Base-by-base conservation (phyloP, 1,284 basidiomycete species). In the Ustilago shanxiensis region DNA sequence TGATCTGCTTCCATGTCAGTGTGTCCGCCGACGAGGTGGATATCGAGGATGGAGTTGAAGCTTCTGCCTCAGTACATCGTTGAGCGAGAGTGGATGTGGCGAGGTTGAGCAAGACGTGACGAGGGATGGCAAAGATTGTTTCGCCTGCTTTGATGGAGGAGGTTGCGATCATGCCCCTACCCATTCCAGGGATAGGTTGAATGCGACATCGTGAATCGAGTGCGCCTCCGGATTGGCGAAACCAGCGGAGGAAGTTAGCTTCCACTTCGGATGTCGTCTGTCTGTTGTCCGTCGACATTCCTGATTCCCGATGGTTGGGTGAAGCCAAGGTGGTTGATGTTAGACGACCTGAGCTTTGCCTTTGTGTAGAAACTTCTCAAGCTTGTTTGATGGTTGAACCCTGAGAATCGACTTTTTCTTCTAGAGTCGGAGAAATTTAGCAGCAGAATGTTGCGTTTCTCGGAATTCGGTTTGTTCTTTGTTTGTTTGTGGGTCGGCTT, bases 91-190 rank as follows among this genome's bases (percentile, higher is more conserved):
- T 76, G 0, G 92, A 94, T 0, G 93, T 95, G 33, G 91, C 90
- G 2, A 91, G 91, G 0, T 94, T 94, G 22, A 99, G 89, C 1
- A 94, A 90, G 49, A 95, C 84, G 10, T 88, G 84, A 13, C 93
- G 90, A 0, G 96, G 95, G 14, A 98, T 91, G 2, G 91, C 90
- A 87, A 98, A 98, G 9, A 99, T 87, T 0, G 90, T 89, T 63
- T 91, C 89, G 37, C 89, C 91, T 88, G 91, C 93, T 54, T 91
- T 89, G 70, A 95, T 91, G 82, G 93, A 90, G 72, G 88, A 87
- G 26, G 91, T 85, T 0, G 94, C 93, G 41, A 93, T 83, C 4
- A 90, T 91, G 24, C 93, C 93, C 24, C 92, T 89, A 24, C 93
- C 93, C 79, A 88, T 89, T 2, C 86, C 88, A 2, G 45, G 89